These are phyloP conservation scores for Diaporthe citri DNA, from an alignment of 2,329 filamentous ascomycete genomes.

Conservation along the genomic window DNA sequence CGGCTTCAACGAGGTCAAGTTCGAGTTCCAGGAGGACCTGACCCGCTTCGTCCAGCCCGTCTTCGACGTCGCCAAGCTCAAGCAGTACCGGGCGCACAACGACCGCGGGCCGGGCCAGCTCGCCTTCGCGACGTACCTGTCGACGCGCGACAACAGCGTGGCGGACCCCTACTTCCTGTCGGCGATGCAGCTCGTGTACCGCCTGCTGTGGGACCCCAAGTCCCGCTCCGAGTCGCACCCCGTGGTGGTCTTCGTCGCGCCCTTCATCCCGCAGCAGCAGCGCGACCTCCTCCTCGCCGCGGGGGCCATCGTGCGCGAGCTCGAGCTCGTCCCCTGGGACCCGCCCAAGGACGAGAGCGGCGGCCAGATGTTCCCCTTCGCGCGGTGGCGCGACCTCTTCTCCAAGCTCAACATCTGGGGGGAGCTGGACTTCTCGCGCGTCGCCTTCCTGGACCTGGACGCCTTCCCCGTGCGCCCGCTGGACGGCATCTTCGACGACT, in stretches of 20 bases:
- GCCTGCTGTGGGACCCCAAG: slow-evolving; percentile 38
- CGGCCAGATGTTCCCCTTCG: slow-evolving; percentile 34
- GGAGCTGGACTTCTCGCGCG: slow-evolving; percentile 31
- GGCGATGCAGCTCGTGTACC: slow-evolving; percentile 40
- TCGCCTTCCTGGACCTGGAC: slow-evolving; percentile 38
- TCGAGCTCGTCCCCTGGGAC: slow-evolving; percentile 38
- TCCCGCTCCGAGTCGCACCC: slow-evolving; percentile 36
- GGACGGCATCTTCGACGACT: slow-evolving; percentile 32
- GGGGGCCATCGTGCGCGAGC: slow-evolving; percentile 38
- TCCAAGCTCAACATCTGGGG: slow-evolving; percentile 41
- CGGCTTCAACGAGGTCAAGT: slow-evolving; percentile 38
- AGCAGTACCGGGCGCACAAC: slow-evolving; percentile 36
- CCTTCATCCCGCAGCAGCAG: slow-evolving; percentile 39
- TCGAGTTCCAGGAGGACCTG: slow-evolving; percentile 38
- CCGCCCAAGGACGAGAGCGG: slow-evolving; percentile 24
- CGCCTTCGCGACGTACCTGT: slow-evolving; percentile 39
- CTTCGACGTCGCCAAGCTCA: slow-evolving; percentile 35
- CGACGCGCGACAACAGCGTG: slow-evolving; percentile 38
- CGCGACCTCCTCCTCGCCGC: slow-evolving; percentile 38
- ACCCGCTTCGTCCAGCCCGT: slow-evolving; percentile 30
- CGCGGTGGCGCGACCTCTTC: slow-evolving; percentile 39
- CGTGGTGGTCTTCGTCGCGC: slow-evolving; percentile 37
- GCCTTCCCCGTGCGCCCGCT: slow-evolving; percentile 36
- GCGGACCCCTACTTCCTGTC: slow-evolving; percentile 40
- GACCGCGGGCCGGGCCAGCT: slow-evolving; percentile 37